Evolutionary conservation across 139 green algal species (phyloP).

Genomic region (Desmodesmus armatus): DNA sequence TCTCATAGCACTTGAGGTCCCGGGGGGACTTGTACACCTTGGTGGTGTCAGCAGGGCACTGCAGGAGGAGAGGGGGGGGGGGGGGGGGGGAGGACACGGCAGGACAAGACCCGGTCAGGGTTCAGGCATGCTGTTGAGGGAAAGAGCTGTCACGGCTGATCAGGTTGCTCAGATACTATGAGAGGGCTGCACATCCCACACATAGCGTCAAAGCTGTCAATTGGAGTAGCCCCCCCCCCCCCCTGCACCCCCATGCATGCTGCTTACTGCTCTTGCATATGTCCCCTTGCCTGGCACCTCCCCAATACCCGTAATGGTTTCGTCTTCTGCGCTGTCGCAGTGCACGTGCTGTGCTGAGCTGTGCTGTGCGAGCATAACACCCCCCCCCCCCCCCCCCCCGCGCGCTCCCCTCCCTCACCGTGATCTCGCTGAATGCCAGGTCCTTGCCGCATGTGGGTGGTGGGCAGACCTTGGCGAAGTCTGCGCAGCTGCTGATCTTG

Average conservation of each 20-base stretch:
- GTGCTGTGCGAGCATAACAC: background rate
- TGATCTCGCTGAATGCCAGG: background rate
- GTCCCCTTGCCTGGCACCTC: background rate
- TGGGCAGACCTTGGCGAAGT: conserved; percentile 1
- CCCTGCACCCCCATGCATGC: too few species aligned
- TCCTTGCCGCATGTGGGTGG: conserved; percentile 22
- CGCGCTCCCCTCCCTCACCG: background rate
- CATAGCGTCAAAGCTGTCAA: too few species aligned
- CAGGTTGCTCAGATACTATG: too few species aligned
- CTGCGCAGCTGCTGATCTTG: background rate
- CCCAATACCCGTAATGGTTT: background rate
- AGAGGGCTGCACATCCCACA: too few species aligned
- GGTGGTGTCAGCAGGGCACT: background rate
- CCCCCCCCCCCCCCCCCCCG: background rate
- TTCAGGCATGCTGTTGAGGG: background rate
- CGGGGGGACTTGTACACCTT: background rate
- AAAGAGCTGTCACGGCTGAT: background rate
- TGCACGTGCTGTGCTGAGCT: too few species aligned
- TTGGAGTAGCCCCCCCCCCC: too few species aligned
- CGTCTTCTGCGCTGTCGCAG: background rate
- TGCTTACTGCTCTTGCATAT: background rate
- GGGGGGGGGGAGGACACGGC: background rate
- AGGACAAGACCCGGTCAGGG: background rate
- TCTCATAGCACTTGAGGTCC: background rate
- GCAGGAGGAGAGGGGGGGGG: background rate